Conservation (phyloP, 805 yeast genomes). For the Kuraishia floccosa region DNA sequence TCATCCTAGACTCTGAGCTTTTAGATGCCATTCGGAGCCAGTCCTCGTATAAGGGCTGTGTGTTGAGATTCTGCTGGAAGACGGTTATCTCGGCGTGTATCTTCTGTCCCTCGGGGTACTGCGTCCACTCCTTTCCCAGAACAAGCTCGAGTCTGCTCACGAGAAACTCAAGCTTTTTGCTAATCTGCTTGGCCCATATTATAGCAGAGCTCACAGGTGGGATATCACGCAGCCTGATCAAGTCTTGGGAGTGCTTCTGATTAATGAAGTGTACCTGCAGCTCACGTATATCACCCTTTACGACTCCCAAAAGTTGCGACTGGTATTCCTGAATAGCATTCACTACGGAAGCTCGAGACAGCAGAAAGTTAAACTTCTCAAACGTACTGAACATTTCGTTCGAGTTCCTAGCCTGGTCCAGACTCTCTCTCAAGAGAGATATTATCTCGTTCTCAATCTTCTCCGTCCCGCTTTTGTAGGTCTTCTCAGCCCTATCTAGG, state of each 20-base stretch:
- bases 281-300: constrained; percentile 31
- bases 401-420: constrained; percentile 27
- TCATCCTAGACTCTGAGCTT: not conserved
- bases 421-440: constrained; percentile 21
- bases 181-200: constrained; percentile 42
- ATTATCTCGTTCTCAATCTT: constrained; percentile 35
- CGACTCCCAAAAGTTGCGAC: constrained; percentile 31
- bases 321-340: constrained; percentile 54
- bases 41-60: constrained; percentile 23
- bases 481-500: constrained; percentile 30
- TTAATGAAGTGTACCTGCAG: constrained; percentile 27
- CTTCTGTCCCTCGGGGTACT: constrained; percentile 55
- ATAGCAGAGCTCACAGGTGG: constrained; percentile 35
- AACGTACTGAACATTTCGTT: constrained; percentile 42
- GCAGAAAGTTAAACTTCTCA: constrained; percentile 32
- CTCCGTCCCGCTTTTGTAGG: constrained; percentile 29
- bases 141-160: constrained; percentile 33
- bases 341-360: constrained; percentile 41
- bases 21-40: constrained; percentile 36
- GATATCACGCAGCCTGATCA: constrained; percentile 28
- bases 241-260: constrained; percentile 20
- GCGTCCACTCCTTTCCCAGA: constrained; percentile 50
- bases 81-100: constrained; percentile 37
- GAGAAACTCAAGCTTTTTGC: constrained; percentile 28
- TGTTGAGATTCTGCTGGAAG: constrained; percentile 34